Evolutionary conservation across 306 rosid species (phyloP).

Genomic region (Lagenaria siceraria): DNA sequence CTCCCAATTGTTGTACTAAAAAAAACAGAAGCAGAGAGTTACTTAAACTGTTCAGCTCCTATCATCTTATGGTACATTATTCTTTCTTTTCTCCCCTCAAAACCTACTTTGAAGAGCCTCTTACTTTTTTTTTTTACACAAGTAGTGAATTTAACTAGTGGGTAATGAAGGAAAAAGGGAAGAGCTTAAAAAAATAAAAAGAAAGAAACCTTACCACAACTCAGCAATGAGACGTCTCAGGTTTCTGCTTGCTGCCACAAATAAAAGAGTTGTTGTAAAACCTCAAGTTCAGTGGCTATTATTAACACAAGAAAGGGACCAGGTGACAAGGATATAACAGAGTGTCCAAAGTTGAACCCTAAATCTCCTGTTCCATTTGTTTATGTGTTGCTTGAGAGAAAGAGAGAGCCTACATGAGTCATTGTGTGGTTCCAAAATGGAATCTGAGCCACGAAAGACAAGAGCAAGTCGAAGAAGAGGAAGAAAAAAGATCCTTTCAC

Average conservation of each 20-base stretch:
- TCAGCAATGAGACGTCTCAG: background rate
- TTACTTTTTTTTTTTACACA: background rate
- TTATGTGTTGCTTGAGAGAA: background rate
- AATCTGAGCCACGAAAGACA: constrained; percentile 27
- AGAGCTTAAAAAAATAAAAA: background rate
- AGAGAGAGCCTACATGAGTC: constrained; percentile 23
- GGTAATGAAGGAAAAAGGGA: background rate
- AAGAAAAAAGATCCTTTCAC: constrained; percentile 33
- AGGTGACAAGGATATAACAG: constrained; percentile 2
- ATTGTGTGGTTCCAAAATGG: constrained; percentile 29
- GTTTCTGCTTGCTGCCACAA: background rate
- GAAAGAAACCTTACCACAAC: background rate
- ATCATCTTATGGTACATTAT: background rate
- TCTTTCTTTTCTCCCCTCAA: background rate
- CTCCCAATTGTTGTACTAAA: too few relatives aligned
- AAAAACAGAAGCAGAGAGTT: background rate
- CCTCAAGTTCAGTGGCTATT: background rate
- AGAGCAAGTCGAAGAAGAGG: constrained; percentile 25
- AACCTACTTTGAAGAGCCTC: background rate
- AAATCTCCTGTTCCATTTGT: constrained; percentile 8
- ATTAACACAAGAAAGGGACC: constrained; percentile 3
- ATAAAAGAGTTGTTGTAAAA: background rate
- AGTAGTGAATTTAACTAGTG: background rate
- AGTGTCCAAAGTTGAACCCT: background rate
- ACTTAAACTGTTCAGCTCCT: constrained; percentile 1